Evolutionary conservation across 1,284 basidiomycete genomes (phyloP), one percentile per base, ranked within the genome.

Genomic region (Melampsora americana): DNA sequence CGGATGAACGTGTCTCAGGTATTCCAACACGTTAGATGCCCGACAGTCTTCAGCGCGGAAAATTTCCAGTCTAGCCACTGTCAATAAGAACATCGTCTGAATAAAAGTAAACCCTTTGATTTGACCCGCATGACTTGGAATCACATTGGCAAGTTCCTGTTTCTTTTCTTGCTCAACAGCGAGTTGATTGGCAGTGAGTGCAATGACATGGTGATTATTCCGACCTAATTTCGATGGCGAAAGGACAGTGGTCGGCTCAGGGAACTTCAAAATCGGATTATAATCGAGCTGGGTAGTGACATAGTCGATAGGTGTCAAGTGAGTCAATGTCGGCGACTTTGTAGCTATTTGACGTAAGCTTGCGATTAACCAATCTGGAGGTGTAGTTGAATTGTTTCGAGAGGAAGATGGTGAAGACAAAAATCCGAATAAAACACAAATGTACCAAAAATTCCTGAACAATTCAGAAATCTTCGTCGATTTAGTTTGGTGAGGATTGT

Each of bases 391-490:
- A 86, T 73, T 90, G 89, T 5, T 90, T 88, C 53, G 82, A 81
- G 60, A 79, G 79, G 50, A 86, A 85, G 59, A 85, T 85, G 69
- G 73, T n/a, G 77, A 81, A 84, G 79, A 85, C 75, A 83, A 89
- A 79, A 93, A 90, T 48, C 90, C 88, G 80, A 94, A 93, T 18
- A 97, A 86, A 23, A 91, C 88, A 80, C 92, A 93, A 16, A 97
- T 84, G 84, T 96, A 93, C 95, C 95, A 99, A 84, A 95, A 87
- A 82, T 93, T 94, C 65, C 95, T 88, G 87, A 97, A 99, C 23
- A 93, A 85, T 4, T 89, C 86, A 4, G 92, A 89, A n/a, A 92
- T 82, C 62, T 89, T 89, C 0, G 87, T 81, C 2, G 89, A 86
- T 65, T 65, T 28, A n/a, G 42, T 77, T 39, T 23, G 90, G 82